Evolutionary conservation across 176 grass and related monocot genomes (phyloP).

Genomic region (Saccharum spontaneum): DNA sequence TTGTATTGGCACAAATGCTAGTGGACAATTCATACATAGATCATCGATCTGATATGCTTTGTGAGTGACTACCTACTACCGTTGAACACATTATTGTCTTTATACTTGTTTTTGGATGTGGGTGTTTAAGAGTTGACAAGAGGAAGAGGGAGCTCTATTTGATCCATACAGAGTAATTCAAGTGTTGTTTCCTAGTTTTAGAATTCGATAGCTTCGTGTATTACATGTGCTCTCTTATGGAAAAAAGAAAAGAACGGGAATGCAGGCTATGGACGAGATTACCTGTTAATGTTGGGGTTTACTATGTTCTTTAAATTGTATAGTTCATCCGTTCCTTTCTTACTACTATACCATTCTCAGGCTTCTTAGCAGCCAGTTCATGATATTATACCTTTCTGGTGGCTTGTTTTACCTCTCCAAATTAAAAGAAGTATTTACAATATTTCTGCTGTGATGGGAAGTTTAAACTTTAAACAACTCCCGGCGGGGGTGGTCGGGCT

Average conservation of each 20-base stretch:
- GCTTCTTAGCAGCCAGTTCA: too few relatives aligned
- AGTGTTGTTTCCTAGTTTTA: background rate
- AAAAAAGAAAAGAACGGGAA: background rate
- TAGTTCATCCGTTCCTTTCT: background rate
- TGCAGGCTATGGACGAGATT: background rate
- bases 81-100: background rate
- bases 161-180: conserved; percentile 2
- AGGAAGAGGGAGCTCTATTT: conserved; percentile 6
- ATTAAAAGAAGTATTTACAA: too few relatives aligned
- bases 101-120: background rate
- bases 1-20: too few relatives aligned
- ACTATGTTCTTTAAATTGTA: background rate
- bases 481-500: too few relatives aligned
- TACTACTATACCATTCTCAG: background rate
- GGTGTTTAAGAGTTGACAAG: background rate
- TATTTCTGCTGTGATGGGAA: too few relatives aligned
- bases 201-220: background rate
- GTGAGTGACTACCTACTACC: too few relatives aligned
- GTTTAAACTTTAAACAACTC: too few relatives aligned
- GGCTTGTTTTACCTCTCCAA: too few relatives aligned
- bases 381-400: too few relatives aligned
- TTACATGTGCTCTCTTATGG: background rate
- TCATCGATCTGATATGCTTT: too few relatives aligned
- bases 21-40: too few relatives aligned
- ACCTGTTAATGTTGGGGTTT: background rate